Conservation (phyloP, 1,139 yeast species). For the Zygosaccharomyces pseudobailii region DNA sequence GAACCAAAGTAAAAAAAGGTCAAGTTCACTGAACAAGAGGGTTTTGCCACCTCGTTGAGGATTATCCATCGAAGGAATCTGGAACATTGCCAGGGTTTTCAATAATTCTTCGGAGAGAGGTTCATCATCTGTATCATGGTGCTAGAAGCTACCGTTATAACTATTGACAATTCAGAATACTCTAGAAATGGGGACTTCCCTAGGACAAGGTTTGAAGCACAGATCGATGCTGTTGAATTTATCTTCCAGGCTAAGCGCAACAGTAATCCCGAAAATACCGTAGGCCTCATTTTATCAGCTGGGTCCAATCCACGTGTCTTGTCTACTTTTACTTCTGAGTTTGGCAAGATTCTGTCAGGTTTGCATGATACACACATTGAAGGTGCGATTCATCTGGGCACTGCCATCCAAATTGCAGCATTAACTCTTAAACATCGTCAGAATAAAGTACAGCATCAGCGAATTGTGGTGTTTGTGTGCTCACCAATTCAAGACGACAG, state of each 20-base stretch:
- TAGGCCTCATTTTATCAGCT: conserved; percentile 83
- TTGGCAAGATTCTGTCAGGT: conserved; percentile 84
- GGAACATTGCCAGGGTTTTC: background rate
- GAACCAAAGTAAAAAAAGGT: background rate
- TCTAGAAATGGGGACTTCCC: conserved; percentile 94
- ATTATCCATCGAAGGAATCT: background rate
- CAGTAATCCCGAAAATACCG: conserved; percentile 90
- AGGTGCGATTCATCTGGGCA: conserved; percentile 66
- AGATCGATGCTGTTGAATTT: conserved; percentile 84
- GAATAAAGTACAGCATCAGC: conserved; percentile 85
- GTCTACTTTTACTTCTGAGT: conserved; percentile 82
- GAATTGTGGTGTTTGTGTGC: conserved; percentile 87
- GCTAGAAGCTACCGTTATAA: conserved; percentile 93
- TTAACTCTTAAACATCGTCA: conserved; percentile 94
- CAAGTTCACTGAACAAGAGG: conserved; percentile 1
- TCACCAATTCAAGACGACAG: conserved; percentile 71
- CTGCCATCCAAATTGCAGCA: conserved; percentile 95
- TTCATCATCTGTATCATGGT: conserved; percentile 51
- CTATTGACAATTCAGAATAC: conserved; percentile 92
- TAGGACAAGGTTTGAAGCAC: conserved; percentile 88
- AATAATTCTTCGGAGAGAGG: background rate
- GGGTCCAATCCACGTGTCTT: conserved; percentile 83
- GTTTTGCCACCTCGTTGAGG: conserved; percentile 14
- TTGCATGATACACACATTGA: conserved; percentile 74
- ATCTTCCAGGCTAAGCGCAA: conserved; percentile 83